phyloP scores from a whole-genome alignment of 2,329 filamentous ascomycete genomes.

The Phyllosticta capitalensis region DNA sequence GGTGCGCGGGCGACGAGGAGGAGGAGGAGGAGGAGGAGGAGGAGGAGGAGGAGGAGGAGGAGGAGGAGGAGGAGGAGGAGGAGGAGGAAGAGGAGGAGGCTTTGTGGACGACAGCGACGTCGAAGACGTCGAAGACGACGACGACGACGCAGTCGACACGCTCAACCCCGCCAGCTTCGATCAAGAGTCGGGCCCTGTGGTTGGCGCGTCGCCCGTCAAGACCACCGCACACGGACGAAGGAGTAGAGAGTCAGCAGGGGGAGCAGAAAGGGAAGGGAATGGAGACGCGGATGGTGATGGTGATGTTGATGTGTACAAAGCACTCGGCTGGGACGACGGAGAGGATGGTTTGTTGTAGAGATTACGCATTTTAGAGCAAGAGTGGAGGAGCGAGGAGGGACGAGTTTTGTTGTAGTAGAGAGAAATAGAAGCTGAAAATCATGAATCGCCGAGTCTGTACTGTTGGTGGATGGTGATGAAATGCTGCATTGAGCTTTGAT shows the following conservation, averaged over 20 bases:
- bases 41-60: slow-evolving; percentile 4
- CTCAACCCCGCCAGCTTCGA: too few relatives aligned
- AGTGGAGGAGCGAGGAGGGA: too few relatives aligned
- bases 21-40: background rate
- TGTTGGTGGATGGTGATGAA: too few relatives aligned
- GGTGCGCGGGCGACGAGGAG: too few relatives aligned
- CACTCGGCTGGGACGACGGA: background rate
- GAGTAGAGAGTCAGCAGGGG: too few relatives aligned
- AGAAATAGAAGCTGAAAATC: too few relatives aligned
- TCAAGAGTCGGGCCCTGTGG: too few relatives aligned
- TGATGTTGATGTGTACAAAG: background rate
- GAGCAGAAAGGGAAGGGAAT: background rate
- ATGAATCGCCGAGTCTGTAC: too few relatives aligned
- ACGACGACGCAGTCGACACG: background rate
- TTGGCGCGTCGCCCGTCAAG: too few relatives aligned
- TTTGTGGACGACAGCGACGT: slow-evolving; percentile 15
- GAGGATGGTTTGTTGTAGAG: background rate
- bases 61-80: slow-evolving; percentile 2
- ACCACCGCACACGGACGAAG: too few relatives aligned
- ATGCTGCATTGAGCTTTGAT: too few relatives aligned
- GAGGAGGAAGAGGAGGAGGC: slow-evolving; percentile 11
- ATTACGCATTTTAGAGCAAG: background rate
- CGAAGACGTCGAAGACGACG: background rate
- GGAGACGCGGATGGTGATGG: background rate
- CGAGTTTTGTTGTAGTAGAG: too few relatives aligned